Evolutionary conservation across 2,329 filamentous ascomycete species (phyloP), one percentile per base, ranked within the genome.

Genomic region (Fusarium devonianum): DNA sequence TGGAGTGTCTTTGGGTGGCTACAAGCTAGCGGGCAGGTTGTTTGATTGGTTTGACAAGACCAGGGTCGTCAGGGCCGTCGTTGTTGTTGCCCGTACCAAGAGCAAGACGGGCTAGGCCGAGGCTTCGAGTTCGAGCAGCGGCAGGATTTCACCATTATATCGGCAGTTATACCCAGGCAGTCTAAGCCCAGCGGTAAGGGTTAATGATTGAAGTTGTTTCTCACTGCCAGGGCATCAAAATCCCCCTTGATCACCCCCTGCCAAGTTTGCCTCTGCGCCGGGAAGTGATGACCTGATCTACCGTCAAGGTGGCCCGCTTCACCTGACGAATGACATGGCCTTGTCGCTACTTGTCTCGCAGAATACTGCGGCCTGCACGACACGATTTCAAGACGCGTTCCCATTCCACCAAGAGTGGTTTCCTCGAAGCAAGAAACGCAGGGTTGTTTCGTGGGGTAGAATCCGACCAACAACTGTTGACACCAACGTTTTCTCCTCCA

Each of bases 41-140:
- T 75, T 74, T 45, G 58, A 64, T 12, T 76, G 73, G 73, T 69
- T 75, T 43, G 65, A 68, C 25, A 56, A 50, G 29, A 69, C 70
- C 2, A 62, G 63, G 2, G 68, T 70, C 2, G 53, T 75, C 7
- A 71, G 62, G 36, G 73, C 70, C 1, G 65, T 65, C 1, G 66
- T 75, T 26, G 67, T 75, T 2, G 66, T 74, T 10, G 72, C 67
- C 9, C 56, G 51, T 8, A 56, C 54, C 9, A 62, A 62, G 35
- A 58, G 52, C 11, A 58, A 59, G 37, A 56, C 56, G 18, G 39
- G 50, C 13, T 59, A 47, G 36, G n/a, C n/a, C n/a, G n/a, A n/a
- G n/a, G n/a, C n/a, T n/a, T n/a, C n/a, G n/a, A n/a, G n/a, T n/a
- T n/a, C n/a, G n/a, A n/a, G n/a, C n/a, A n/a, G n/a, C n/a, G n/a